phyloP scores from a whole-genome alignment of 73 alveolate genomes.

The Paramecium pentaurelia region DNA sequence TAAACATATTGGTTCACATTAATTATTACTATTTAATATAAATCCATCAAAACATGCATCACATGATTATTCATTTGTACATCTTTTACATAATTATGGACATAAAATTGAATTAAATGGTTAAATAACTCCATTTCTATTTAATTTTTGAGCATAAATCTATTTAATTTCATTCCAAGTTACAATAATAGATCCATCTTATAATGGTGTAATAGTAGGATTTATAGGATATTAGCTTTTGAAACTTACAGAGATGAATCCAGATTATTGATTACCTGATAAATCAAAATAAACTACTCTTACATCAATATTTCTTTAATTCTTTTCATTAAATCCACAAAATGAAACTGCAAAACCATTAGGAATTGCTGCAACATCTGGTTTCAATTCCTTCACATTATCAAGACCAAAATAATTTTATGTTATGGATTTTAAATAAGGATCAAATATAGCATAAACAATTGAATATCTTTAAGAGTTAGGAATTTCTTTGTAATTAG shows the following conservation, averaged over 20 bases:
- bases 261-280: background rate
- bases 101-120: background rate
- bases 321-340: background rate
- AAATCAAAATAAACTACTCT: slow-evolving; percentile 4
- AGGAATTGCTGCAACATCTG: background rate
- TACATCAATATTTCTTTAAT: background rate
- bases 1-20: background rate
- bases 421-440: background rate
- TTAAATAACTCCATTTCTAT: background rate
- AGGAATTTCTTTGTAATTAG: background rate
- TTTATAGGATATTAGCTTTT: background rate
- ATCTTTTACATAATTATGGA: background rate
- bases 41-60: background rate
- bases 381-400: background rate
- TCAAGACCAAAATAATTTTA: background rate
- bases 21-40: background rate
- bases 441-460: background rate
- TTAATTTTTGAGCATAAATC: background rate
- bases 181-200: background rate
- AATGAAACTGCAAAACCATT: background rate
- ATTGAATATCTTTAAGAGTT: background rate
- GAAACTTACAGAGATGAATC: background rate
- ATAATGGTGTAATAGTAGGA: background rate
- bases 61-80: background rate
- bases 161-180: background rate